phyloP scores from a whole-genome alignment of 768 basidiomycete species.

The Boletus sp. region DNA sequence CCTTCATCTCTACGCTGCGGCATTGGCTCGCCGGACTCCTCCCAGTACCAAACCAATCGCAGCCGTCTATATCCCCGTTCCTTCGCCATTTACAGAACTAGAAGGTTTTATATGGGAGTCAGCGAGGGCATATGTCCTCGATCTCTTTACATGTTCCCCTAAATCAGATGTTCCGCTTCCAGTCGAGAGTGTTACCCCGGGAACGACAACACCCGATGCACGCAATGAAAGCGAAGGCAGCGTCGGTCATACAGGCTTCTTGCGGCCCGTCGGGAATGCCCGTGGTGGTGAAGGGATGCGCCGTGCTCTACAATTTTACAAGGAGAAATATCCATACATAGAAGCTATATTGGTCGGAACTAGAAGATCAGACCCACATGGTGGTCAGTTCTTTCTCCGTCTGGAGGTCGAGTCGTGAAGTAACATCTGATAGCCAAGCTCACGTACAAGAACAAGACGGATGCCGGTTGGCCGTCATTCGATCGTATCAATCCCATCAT shows the following conservation, averaged over 20 bases:
- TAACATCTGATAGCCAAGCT: constrained; percentile 55
- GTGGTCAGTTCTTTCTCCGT: constrained; percentile 58
- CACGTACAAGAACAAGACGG: constrained; percentile 73
- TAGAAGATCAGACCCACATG: constrained; percentile 87
- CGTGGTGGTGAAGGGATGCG: constrained; percentile 76
- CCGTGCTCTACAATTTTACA: constrained; percentile 71
- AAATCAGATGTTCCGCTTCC: constrained; percentile 41
- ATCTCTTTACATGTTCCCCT: constrained; percentile 50
- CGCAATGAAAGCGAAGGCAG: constrained; percentile 8
- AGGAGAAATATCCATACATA: constrained; percentile 61
- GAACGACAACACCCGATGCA: constrained; percentile 27
- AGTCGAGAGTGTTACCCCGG: constrained; percentile 47
- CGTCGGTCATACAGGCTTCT: constrained; percentile 15
- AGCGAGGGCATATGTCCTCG: constrained; percentile 64
- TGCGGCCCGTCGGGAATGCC: constrained; percentile 46
- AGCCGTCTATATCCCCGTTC: constrained; percentile 85
- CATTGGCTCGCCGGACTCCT: constrained; percentile 47
- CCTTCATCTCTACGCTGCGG: constrained; percentile 82
- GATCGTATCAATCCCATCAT: constrained; percentile 95
- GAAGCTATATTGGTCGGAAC: constrained; percentile 89
- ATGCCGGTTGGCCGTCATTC: constrained; percentile 85
- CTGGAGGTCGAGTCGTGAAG: background rate
- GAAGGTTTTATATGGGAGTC: constrained; percentile 79
- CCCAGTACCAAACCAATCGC: constrained; percentile 48
- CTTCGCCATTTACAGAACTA: constrained; percentile 81